Base-by-base conservation (phyloP, 2,329 filamentous ascomycete genomes). In the Hypoxylon sp. region DNA sequence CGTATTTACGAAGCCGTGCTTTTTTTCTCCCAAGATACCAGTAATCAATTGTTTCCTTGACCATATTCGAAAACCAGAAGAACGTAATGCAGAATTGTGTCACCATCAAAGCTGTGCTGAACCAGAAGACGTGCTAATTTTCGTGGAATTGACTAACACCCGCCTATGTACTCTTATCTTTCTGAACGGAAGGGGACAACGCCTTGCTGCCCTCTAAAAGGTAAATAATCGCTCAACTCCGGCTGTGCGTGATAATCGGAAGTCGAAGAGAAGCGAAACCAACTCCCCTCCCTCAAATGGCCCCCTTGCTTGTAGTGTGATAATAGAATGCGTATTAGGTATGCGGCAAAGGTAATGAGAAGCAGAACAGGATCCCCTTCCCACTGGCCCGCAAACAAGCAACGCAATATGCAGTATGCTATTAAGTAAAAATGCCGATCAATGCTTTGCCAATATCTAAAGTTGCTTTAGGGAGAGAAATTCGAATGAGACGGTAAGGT, bases 371-470 rank as follows among this genome's bases (percentile, higher is more conserved):
- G 65, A 61, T 24, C 56, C 40, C 61, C 49, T 26, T 42, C 33
- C 53, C 59, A n/a, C 44, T 60, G 54, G 36, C 54, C 32, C 9
- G 22, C 46, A 18, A 52, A 65, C 18, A 61, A 52, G 33, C 61
- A 58, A 54, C 60, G 61, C 55, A 50, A 60, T 56, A 67, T 69
- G 64, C 64, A 64, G 38, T 52, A 63, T 69, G 67, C 67, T 69
- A 63, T 55, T 61, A 64, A 67, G 53, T 61, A 61, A 66, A 61
- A 61, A 69, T 69, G 64, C 67, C 32, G 50, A 55, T 63, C 26
- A 49, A 69, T 67, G 67, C 67, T 67, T 63, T 57, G 54, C 38
- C 46, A 48, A 63, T n/a, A 55, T 67, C 64, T 67, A 67, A 67
- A 48, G 38, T 48, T 52, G 20, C 42, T 56, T 58, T 63, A 61